phyloP scores from a whole-genome alignment of 768 basidiomycete species.

The Leccinum aurantiacum region DNA sequence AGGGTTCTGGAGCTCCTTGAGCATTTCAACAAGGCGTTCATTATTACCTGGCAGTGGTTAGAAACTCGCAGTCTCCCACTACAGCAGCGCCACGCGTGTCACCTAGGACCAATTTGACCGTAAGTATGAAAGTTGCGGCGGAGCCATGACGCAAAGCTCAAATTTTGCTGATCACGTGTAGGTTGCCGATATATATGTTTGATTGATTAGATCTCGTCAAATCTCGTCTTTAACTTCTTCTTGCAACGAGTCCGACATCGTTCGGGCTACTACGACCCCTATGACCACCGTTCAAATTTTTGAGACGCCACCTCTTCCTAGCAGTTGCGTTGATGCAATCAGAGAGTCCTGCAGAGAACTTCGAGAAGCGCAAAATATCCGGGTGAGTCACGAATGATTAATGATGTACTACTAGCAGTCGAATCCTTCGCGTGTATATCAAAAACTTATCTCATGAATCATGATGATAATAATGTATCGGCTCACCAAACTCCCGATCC shows the following conservation, averaged over 20 bases:
- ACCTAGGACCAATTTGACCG: too few species aligned
- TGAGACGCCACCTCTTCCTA: slow-evolving; percentile 46
- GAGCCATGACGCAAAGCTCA: background rate
- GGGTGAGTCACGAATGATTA: slow-evolving; percentile 40
- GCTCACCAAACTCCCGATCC: slow-evolving; percentile 13
- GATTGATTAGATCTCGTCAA: background rate
- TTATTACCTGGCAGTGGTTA: slow-evolving; percentile 4
- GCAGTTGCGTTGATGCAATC: slow-evolving; percentile 48
- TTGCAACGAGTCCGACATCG: background rate
- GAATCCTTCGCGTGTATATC: background rate
- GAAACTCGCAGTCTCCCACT: background rate
- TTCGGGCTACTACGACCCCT: background rate
- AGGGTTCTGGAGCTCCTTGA: slow-evolving; percentile 11
- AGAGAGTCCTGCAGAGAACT: slow-evolving; percentile 51
- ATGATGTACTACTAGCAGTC: background rate
- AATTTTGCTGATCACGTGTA: background rate
- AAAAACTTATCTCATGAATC: background rate
- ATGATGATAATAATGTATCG: background rate
- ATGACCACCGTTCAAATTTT: slow-evolving; percentile 14
- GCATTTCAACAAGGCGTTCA: slow-evolving; percentile 17
- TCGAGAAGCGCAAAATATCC: slow-evolving; percentile 48
- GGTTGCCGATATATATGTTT: background rate
- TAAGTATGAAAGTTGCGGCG: too few species aligned
- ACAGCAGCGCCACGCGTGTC: background rate
- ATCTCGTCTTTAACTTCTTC: background rate